phyloP scores from a whole-genome alignment of 768 basidiomycete genomes.

The Kwoniella pini region DNA sequence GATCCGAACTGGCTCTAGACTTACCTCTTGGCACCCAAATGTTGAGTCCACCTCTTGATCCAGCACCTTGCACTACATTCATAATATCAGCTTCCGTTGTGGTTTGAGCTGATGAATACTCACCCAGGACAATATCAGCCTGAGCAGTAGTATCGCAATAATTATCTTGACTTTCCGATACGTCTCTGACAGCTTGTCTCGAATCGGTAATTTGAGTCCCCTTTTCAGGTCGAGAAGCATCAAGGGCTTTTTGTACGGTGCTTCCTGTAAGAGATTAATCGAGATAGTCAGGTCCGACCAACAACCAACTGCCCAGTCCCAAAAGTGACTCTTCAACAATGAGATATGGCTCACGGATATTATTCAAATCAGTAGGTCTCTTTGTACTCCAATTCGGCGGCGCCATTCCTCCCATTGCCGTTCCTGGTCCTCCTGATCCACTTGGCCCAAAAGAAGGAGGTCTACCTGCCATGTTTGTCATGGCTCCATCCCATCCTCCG shows the following conservation, averaged over 20 bases:
- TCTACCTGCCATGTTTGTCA: neutral
- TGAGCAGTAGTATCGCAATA: conserved; percentile 53
- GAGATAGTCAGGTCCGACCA: no score
- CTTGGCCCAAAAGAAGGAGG: neutral
- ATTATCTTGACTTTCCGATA: conserved; percentile 54
- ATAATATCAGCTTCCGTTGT: neutral
- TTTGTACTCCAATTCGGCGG: conserved; percentile 11
- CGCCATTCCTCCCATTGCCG: neutral
- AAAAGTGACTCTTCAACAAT: no score
- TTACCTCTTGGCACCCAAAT: conserved; percentile 21
- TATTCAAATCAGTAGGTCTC: conserved; percentile 35
- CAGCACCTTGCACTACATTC: neutral
- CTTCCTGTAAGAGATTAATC: conserved; percentile 30
- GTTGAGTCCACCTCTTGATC: conserved; percentile 11
- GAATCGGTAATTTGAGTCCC: conserved; percentile 51
- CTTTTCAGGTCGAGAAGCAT: conserved; percentile 55
- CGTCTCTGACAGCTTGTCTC: conserved; percentile 47
- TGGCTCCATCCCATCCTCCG: conserved; percentile 4
- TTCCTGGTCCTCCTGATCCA: neutral
- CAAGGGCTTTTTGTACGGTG: conserved; percentile 44
- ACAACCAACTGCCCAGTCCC: no score
- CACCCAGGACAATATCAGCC: conserved; percentile 40
- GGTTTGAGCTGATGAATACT: neutral
- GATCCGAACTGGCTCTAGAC: no score
- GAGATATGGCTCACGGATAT: conserved; percentile 35